A percentile compares a stretch with the other conserved stretches of the same genome.
Conservation (phyloP, 1,284 basidiomycete species). For the Ustilago vetiveriae region DNA sequence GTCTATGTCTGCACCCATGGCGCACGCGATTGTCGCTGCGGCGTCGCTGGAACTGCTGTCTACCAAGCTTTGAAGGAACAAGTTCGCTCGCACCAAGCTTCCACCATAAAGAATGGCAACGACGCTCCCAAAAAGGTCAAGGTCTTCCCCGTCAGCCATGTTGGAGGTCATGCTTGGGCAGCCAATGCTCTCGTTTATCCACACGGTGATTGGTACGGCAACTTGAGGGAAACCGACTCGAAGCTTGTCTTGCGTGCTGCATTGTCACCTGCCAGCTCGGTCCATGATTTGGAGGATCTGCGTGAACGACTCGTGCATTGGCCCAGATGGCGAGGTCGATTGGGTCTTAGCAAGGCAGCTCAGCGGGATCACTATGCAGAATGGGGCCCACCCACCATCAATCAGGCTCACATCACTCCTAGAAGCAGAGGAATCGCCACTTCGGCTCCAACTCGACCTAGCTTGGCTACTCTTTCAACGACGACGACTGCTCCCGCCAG, state of each 20-base stretch:
- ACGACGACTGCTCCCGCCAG: not conserved
- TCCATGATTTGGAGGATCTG: conserved; percentile 60
- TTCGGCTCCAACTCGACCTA: conserved; percentile 5
- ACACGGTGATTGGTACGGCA: conserved; percentile 65
- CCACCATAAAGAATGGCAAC: conserved; percentile 28
- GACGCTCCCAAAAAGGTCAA: conserved; percentile 41
- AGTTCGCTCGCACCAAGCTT: conserved; percentile 49
- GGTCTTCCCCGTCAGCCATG: conserved; percentile 55
- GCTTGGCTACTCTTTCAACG: not conserved
- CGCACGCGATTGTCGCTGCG: conserved; percentile 67
- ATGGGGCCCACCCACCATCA: conserved; percentile 58
- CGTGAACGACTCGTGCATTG: conserved; percentile 60
- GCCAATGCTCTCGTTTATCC: conserved; percentile 67
- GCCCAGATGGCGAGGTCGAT: conserved; percentile 67
- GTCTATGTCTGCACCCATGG: conserved; percentile 67
- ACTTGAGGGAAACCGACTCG: conserved; percentile 45
- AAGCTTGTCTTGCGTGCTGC: conserved; percentile 58
- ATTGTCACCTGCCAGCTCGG: conserved; percentile 58
- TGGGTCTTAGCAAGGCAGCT: conserved; percentile 55
- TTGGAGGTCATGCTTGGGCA: conserved; percentile 65
- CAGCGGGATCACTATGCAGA: conserved; percentile 56
- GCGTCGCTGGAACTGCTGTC: conserved; percentile 64
- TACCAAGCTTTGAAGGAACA: conserved; percentile 53
- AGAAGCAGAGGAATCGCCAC: conserved; percentile 27
- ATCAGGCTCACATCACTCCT: conserved; percentile 51